These are phyloP conservation scores for Macrophomina phaseolina DNA, from an alignment of 2,329 filamentous ascomycete species.

Conservation along the genomic window DNA sequence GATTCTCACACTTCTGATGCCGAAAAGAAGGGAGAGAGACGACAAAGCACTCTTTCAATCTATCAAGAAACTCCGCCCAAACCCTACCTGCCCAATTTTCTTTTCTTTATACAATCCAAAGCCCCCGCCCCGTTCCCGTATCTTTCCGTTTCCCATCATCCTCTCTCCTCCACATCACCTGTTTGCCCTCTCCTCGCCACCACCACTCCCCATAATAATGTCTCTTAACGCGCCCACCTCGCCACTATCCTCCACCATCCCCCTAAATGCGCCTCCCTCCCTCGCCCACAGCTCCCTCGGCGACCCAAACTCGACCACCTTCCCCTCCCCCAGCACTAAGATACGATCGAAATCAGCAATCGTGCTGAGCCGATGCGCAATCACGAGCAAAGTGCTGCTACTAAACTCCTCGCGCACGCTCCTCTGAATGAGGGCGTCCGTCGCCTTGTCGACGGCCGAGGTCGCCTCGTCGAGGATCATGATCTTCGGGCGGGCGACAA, in stretches of 20 bases:
- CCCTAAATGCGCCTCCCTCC: constrained; percentile 20
- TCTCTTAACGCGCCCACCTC: constrained; percentile 15
- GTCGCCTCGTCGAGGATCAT: constrained; percentile 84
- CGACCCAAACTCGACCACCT: constrained; percentile 32
- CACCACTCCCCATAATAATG: constrained; percentile 17
- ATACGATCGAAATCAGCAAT: constrained; percentile 36
- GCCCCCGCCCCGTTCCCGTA: too few species aligned
- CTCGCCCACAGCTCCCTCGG: constrained; percentile 19
- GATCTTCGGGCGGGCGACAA: constrained; percentile 65
- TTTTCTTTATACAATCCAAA: too few species aligned
- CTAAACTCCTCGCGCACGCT: constrained; percentile 32
- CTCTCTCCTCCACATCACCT: too few species aligned
- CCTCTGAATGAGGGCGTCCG: constrained; percentile 33
- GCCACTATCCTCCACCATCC: constrained; percentile 26
- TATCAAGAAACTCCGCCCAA: too few species aligned
- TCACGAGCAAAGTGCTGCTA: constrained; percentile 33
- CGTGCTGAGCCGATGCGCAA: constrained; percentile 38
- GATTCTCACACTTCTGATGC: too few species aligned
- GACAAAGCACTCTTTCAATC: too few species aligned
- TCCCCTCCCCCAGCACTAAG: constrained; percentile 35
- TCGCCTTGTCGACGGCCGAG: constrained; percentile 55
- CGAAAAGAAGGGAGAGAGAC: too few species aligned
- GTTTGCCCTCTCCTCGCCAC: background rate
- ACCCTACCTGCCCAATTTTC: too few species aligned
- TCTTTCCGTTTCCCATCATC: too few species aligned